Conservation (phyloP, 192 early-diverging fungal genomes). For the Coemansia sp. region DNA sequence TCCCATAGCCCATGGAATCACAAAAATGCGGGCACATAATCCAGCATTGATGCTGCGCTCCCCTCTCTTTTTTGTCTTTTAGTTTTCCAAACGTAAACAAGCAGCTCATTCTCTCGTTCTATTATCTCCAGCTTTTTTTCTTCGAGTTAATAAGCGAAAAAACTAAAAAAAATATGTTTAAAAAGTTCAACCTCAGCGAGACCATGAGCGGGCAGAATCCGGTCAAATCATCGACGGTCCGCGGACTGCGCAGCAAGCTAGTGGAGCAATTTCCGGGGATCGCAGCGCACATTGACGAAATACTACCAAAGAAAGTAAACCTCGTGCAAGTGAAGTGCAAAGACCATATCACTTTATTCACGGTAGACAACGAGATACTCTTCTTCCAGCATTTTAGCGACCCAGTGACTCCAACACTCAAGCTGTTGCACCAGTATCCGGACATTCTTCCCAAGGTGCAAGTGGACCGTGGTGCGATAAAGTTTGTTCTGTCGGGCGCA, state of each 20-base stretch:
- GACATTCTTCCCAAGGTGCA: slow-evolving; percentile 88
- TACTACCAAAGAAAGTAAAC: slow-evolving; percentile 95
- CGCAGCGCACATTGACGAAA: slow-evolving; percentile 83
- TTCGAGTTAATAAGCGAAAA: background rate
- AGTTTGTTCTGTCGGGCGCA: slow-evolving; percentile 94
- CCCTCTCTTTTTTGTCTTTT: no score
- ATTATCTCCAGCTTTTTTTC: background rate
- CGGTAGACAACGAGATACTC: slow-evolving; percentile 81
- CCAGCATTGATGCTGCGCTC: no score
- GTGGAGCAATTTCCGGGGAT: slow-evolving; percentile 87
- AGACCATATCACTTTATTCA: slow-evolving; percentile 83
- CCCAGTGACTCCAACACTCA: slow-evolving; percentile 83
- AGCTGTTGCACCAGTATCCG: slow-evolving; percentile 91
- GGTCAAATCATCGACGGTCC: slow-evolving; percentile 90
- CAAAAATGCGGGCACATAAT: no score
- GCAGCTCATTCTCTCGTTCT: no score
- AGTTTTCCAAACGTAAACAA: no score
- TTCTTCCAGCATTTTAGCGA: slow-evolving; percentile 98
- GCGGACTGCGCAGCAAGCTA: slow-evolving; percentile 82
- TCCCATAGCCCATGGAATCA: no score
- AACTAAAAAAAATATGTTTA: slow-evolving; percentile 59
- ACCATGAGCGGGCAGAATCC: slow-evolving; percentile 75
- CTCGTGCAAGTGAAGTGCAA: slow-evolving; percentile 88
- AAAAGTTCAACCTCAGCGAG: slow-evolving; percentile 81
- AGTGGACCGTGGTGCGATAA: slow-evolving; percentile 97